Conservation (phyloP, 2,329 filamentous ascomycete genomes). For the Fusarium sp. region DNA sequence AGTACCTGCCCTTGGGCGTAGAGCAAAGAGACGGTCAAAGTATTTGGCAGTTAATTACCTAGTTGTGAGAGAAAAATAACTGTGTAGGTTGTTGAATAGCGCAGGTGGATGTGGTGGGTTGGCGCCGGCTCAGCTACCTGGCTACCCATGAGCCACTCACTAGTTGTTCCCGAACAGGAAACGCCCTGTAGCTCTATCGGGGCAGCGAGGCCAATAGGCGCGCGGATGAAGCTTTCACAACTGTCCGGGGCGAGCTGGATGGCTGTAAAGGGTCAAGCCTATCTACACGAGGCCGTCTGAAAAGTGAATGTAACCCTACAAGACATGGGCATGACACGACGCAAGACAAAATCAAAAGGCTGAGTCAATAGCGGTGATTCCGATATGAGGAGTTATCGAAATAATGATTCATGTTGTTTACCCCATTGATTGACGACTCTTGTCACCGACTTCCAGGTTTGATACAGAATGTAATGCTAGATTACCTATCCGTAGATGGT, state of each 20-base stretch:
- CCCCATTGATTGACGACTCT: neutral
- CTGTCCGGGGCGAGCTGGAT: conserved; percentile 42
- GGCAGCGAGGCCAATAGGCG: conserved; percentile 41
- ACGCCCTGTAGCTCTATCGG: conserved; percentile 29
- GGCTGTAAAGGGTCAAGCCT: conserved; percentile 37
- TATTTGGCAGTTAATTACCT: conserved; percentile 5
- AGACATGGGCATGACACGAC: conserved; percentile 1
- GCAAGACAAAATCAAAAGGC: conserved; percentile 7
- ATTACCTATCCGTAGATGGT: neutral
- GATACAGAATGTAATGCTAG: neutral
- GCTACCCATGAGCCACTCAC: conserved; percentile 39
- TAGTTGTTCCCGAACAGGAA: conserved; percentile 39
- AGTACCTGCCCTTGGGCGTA: neutral
- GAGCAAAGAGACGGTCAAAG: conserved; percentile 17
- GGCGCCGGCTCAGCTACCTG: conserved; percentile 40
- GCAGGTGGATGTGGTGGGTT: conserved; percentile 30
- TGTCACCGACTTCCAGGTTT: neutral
- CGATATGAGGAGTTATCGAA: conserved; percentile 19
- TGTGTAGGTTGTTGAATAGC: conserved; percentile 19
- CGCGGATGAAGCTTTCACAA: conserved; percentile 37
- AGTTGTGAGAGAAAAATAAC: neutral
- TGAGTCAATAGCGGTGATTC: conserved; percentile 34
- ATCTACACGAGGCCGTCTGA: conserved; percentile 37
- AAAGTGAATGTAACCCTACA: conserved; percentile 30
- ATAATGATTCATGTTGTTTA: conserved; percentile 2